Percentiles rank a stretch among this genome's conserved stretches.
Evolutionary conservation across 2,329 filamentous ascomycete species (phyloP).

Genomic region (Colletotrichum sojae): DNA sequence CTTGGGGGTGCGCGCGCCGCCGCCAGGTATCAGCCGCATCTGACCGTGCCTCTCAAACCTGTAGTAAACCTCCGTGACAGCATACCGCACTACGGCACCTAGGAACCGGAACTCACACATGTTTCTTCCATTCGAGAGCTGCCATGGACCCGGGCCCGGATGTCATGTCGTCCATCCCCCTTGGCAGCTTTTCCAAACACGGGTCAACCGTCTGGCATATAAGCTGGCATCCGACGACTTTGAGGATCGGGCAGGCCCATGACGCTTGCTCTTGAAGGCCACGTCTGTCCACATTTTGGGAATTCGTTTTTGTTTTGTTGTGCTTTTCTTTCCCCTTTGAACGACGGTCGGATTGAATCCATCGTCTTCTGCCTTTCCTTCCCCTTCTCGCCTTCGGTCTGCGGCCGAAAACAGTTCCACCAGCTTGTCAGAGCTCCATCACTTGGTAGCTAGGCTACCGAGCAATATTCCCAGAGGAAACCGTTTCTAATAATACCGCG

Average conservation of each 20-base stretch:
- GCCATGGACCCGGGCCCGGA: conserved; percentile 22
- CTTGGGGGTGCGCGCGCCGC: not conserved
- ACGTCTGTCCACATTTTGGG: conserved; percentile 9
- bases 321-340: not conserved
- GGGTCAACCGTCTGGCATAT: conserved; percentile 30
- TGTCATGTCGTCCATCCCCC: not conserved
- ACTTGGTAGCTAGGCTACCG: conserved; percentile 13
- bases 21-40: conserved; percentile 13
- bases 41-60: conserved; percentile 39
- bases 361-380: conserved; percentile 4
- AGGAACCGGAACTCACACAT: too few species aligned
- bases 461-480: not conserved
- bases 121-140: not conserved
- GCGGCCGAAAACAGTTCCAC: conserved; percentile 17
- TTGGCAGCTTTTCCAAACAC: not conserved
- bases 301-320: conserved; percentile 22
- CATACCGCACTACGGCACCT: not conserved
- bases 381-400: conserved; percentile 5
- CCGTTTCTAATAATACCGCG: not conserved
- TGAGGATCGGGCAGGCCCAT: not conserved
- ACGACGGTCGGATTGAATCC: conserved; percentile 33
- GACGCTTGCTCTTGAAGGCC: not conserved
- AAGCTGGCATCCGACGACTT: conserved; percentile 33
- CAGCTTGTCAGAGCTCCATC: conserved; percentile 28
- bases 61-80: conserved; percentile 28